Evolutionary conservation across 495 filamentous ascomycete species (phyloP).

Genomic region (Viridothelium virens): DNA sequence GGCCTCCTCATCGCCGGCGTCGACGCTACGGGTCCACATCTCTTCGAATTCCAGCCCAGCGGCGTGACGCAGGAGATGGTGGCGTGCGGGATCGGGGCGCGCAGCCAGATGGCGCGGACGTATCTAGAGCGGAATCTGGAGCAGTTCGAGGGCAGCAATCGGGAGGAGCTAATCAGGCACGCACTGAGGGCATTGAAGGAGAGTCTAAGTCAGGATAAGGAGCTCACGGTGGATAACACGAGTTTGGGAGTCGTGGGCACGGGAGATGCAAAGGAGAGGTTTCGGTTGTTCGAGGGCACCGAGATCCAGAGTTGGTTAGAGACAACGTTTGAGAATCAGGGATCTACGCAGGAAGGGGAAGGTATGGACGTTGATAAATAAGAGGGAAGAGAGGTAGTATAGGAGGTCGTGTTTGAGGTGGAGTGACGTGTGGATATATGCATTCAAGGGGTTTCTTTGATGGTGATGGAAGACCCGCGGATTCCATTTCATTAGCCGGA

Average conservation of each 20-base stretch:
- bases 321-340: slow-evolving; percentile 58
- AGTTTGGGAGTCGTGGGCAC: slow-evolving; percentile 71
- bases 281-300: slow-evolving; percentile 86
- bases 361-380: slow-evolving; percentile 75
- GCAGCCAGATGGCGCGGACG: slow-evolving; percentile 93
- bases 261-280: slow-evolving; percentile 53
- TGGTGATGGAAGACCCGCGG: not conserved
- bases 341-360: slow-evolving; percentile 54
- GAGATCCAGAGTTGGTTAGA: slow-evolving; percentile 63
- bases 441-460: not conserved
- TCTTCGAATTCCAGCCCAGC: slow-evolving; percentile 96
- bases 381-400: slow-evolving; percentile 23
- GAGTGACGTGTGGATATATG: not conserved
- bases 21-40: slow-evolving; percentile 84
- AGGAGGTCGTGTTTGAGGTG: not conserved
- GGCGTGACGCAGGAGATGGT: slow-evolving; percentile 96
- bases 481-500: not conserved
- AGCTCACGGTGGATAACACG: slow-evolving; percentile 92
- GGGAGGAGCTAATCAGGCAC: slow-evolving; percentile 84
- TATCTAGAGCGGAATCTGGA: slow-evolving; percentile 91
- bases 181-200: slow-evolving; percentile 89
- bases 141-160: slow-evolving; percentile 58
- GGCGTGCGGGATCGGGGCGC: slow-evolving; percentile 88
- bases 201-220: slow-evolving; percentile 91
- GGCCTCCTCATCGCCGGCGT: slow-evolving; percentile 89